Percentiles rank a stretch among this genome's conserved stretches.
Conservation (phyloP, 768 basidiomycete species). For the Tricholomella constricta region DNA sequence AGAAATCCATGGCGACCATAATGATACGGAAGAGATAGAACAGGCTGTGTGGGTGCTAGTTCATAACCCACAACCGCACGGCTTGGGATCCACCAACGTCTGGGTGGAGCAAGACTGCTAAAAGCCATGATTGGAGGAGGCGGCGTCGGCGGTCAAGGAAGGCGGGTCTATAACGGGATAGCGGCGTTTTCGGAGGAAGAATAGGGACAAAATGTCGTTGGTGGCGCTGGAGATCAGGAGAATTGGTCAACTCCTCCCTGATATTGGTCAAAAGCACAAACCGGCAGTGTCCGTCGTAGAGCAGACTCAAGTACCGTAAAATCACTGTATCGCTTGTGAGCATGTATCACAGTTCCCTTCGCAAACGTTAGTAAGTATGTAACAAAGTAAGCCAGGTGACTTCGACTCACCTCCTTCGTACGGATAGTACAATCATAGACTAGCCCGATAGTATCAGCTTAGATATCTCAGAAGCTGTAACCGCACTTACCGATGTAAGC, state of each 20-base stretch:
- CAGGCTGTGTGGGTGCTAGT: conserved; percentile 10
- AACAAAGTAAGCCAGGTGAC: neutral
- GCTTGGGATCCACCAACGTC: conserved; percentile 65
- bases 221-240: neutral
- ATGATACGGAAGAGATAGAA: neutral
- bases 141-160: conserved; percentile 68
- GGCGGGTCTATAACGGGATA: conserved; percentile 64
- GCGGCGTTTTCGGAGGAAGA: conserved; percentile 69
- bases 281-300: conserved; percentile 55
- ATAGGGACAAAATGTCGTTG: conserved; percentile 54
- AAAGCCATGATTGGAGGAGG: conserved; percentile 67
- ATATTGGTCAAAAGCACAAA: conserved; percentile 28
- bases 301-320: conserved; percentile 56
- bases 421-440: conserved; percentile 74
- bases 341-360: conserved; percentile 64
- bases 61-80: conserved; percentile 64
- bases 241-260: too few relatives aligned
- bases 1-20: neutral
- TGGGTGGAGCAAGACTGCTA: conserved; percentile 64
- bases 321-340: conserved; percentile 66
- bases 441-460: conserved; percentile 15
- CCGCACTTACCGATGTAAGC: conserved; percentile 61
- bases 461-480: neutral
- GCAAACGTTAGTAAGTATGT: conserved; percentile 4
- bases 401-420: conserved; percentile 51